phyloP scores from a whole-genome alignment of 768 basidiomycete genomes.

The Porphyrellus cyaneotinctus region DNA sequence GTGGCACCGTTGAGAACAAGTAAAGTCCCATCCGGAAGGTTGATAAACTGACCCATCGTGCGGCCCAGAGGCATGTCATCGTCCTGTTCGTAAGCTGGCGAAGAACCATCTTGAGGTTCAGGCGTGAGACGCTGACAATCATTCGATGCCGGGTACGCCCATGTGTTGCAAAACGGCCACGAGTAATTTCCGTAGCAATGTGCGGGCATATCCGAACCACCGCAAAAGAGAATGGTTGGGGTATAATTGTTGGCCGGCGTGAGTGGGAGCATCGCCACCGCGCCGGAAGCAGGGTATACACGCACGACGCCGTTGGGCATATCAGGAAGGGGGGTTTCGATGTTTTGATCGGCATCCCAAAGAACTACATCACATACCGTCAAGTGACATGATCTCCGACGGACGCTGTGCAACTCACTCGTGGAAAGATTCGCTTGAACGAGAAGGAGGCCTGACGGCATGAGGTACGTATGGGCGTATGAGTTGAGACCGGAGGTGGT shows the following conservation, averaged over 20 bases:
- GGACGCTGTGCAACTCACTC: constrained; percentile 40
- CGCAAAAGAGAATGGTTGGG: constrained; percentile 86
- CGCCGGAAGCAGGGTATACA: constrained; percentile 89
- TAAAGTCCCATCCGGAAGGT: constrained; percentile 73
- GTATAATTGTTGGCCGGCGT: constrained; percentile 86
- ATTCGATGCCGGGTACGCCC: constrained; percentile 60
- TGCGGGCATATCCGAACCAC: constrained; percentile 76
- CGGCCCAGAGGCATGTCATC: constrained; percentile 72
- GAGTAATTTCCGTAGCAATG: constrained; percentile 74
- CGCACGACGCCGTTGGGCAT: constrained; percentile 75
- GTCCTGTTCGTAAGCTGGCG: constrained; percentile 60
- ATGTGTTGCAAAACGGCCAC: constrained; percentile 69
- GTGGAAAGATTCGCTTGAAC: constrained; percentile 76
- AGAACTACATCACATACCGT: constrained; percentile 31
- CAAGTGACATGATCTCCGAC: neutral
- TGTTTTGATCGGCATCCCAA: constrained; percentile 52
- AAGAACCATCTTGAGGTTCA: constrained; percentile 67
- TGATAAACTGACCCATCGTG: constrained; percentile 91
- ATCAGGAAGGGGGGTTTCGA: constrained; percentile 59
- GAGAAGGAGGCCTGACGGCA: constrained; percentile 71
- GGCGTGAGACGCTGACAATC: constrained; percentile 86
- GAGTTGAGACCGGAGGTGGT: constrained; percentile 75
- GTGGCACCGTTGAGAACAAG: constrained; percentile 76
- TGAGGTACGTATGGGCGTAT: constrained; percentile 68
- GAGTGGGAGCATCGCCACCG: constrained; percentile 84